Percentiles rank a stretch among this genome's conserved stretches.
Evolutionary conservation across 345 rosid species (phyloP).

Genomic region (Salix brachista): DNA sequence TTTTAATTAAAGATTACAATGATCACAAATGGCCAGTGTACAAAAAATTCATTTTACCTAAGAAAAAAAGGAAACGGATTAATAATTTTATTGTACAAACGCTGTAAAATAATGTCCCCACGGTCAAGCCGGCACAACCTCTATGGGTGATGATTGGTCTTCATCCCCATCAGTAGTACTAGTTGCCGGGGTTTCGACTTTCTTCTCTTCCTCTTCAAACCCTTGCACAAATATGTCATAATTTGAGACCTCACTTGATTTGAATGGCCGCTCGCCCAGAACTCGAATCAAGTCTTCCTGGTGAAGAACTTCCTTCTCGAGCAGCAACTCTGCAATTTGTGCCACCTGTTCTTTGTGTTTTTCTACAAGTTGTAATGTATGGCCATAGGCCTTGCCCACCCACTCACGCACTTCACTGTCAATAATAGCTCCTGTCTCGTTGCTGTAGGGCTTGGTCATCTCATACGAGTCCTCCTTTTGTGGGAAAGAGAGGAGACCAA

Average conservation of each 20-base stretch:
- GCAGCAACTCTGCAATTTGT: conserved; percentile 72
- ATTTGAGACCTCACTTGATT: conserved; percentile 53
- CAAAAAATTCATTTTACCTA: background rate
- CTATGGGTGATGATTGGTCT: conserved; percentile 34
- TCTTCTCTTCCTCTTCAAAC: conserved; percentile 44
- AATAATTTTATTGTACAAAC: conserved; percentile 5
- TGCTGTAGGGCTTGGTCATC: conserved; percentile 89
- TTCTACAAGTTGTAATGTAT: conserved; percentile 53
- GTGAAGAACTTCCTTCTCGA: conserved; percentile 84
- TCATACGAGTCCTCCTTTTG: conserved; percentile 66
- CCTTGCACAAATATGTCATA: conserved; percentile 77
- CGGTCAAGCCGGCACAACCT: conserved; percentile 8
- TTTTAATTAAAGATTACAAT: background rate
- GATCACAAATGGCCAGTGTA: conserved; percentile 8
- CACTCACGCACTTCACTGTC: conserved; percentile 82
- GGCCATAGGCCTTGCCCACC: conserved; percentile 69
- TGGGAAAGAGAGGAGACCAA: conserved; percentile 95
- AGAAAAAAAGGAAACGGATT: background rate
- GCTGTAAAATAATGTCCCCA: background rate
- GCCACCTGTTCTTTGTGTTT: conserved; percentile 79
- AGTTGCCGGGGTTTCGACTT: conserved; percentile 13
- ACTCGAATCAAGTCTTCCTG: conserved; percentile 63
- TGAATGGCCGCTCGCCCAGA: conserved; percentile 83
- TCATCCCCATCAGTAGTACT: conserved; percentile 37
- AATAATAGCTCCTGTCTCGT: conserved; percentile 78